phyloP scores from a whole-genome alignment of 176 grass and related monocot genomes.

The Avena eriantha region DNA sequence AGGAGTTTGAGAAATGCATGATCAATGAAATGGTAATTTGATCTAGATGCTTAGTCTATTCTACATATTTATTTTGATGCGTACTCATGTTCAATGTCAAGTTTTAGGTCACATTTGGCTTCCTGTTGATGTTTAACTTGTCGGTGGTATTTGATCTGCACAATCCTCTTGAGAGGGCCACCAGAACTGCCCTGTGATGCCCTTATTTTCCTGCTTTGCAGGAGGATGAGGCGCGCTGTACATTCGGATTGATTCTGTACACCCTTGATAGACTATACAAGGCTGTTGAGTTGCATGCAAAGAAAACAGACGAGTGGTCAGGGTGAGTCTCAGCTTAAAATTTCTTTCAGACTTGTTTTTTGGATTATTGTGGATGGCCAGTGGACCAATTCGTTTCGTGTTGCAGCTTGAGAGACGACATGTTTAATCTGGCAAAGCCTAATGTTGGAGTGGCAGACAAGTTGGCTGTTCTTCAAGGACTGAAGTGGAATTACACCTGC shows the following conservation, averaged over 20 bases:
- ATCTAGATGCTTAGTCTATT: constrained; percentile 14
- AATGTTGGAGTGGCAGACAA: constrained; percentile 63
- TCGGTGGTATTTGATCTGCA: not conserved
- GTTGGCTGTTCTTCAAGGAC: constrained; percentile 44
- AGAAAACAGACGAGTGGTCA: constrained; percentile 86
- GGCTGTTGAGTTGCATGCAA: constrained; percentile 84
- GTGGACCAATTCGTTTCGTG: constrained; percentile 32
- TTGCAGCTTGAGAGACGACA: constrained; percentile 78
- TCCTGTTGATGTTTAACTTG: constrained; percentile 38
- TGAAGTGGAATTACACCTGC: constrained; percentile 73
- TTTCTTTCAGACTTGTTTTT: not conserved
- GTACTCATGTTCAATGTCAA: constrained; percentile 4
- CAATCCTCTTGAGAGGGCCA: not conserved
- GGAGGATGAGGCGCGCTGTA: constrained; percentile 73
- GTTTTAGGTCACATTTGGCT: not conserved
- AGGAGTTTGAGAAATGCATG: constrained; percentile 75
- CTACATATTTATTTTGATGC: constrained; percentile 22
- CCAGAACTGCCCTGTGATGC: not conserved
- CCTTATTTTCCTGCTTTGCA: constrained; percentile 38
- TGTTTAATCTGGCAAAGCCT: constrained; percentile 83
- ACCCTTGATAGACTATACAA: constrained; percentile 81
- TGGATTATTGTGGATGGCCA: not conserved
- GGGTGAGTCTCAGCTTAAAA: constrained; percentile 52
- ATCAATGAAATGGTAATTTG: constrained; percentile 76
- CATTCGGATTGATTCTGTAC: constrained; percentile 81